Base-by-base conservation (phyloP, 1,284 basidiomycete genomes). In the Fomitopsis palustris region DNA sequence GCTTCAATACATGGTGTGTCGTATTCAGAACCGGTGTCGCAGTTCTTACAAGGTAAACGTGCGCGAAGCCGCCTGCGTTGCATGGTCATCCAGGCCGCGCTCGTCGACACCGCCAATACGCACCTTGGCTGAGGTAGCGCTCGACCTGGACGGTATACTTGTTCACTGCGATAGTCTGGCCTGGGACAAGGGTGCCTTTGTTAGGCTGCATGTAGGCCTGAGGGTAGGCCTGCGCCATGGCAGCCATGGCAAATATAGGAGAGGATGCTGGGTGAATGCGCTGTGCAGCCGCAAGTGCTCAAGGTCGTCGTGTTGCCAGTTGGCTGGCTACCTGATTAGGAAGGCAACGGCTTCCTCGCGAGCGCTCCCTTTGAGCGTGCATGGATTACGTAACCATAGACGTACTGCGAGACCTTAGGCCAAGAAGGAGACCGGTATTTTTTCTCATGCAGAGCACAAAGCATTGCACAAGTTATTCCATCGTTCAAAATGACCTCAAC, bases 1-100 rank as follows among this genome's bases (percentile, higher is more conserved):
- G 85, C 75, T 99, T 99, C 65, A 99, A 84, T 64, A 99, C 97
- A 82, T 98, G 96, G 66, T 90, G 90, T n/a, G 90, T 93, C 60
- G 92, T 88, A 73, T 89, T 88, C 75, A 90, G 91, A 52, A 99
- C 90, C 1, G 95, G 93, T 55, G 84, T 80, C 4, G 90, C 82
- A 6, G 95, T 95, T 58, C 87, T 84, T 57, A 97, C 96, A 60
- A 99, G 88, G 77, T 99, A 99, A 53, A 99, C 96, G 77, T 98
- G 93, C 1, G 97, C 96, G 74, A 98, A 99, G 17, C 97, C 97
- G 75, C 95, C 95, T 95, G 68, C n/a, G 58, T 57, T 19, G 58
- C 56, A 58, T 19, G 43, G 51, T 55, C 61, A 62, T 60, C 54
- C 27, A 29, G 27, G 39, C 27, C 16, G 9, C 41, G 52, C 35